Percentiles rank a stretch among this genome's conserved stretches.
These are phyloP conservation scores for Picea engelmannii DNA, from an alignment of 83 land plant genomes.

Conservation along the genomic window DNA sequence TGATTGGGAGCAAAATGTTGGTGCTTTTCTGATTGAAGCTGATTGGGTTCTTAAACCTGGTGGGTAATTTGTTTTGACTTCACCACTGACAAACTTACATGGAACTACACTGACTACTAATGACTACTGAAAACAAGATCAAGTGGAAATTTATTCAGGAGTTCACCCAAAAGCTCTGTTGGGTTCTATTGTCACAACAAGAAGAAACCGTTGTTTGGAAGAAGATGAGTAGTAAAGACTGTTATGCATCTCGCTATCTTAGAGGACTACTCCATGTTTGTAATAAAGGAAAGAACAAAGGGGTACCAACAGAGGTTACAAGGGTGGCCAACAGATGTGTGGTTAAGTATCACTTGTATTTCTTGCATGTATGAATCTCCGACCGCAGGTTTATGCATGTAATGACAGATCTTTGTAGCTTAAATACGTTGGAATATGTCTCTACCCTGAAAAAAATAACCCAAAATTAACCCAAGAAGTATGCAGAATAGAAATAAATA, in stretches of 20 bases:
- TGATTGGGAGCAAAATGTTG: constrained; percentile 85
- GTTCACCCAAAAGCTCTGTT: constrained; percentile 66
- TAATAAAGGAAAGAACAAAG: no score
- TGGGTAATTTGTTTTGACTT: constrained; percentile 87
- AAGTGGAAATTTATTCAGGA: constrained; percentile 20
- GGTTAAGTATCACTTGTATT: no score
- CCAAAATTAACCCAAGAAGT: no score
- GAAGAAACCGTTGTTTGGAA: constrained; percentile 88
- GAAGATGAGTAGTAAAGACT: constrained; percentile 54
- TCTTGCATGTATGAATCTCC: no score
- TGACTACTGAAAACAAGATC: constrained; percentile 27
- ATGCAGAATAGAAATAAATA: no score
- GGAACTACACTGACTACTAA: constrained; percentile 27
- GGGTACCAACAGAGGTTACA: no score
- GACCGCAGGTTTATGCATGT: no score
- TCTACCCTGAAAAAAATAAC: no score
- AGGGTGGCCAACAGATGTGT: no score
- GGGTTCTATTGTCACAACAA: constrained; percentile 69
- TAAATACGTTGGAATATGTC: no score
- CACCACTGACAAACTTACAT: constrained; percentile 22
- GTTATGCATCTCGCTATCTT: constrained; percentile 57
- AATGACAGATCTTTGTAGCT: no score
- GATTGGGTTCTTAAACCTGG: constrained; percentile 48
- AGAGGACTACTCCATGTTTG: no score
- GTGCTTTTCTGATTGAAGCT: constrained; percentile 59